Conservation (phyloP, 805 yeast genomes). For the Kluyveromyces lactis region DNA sequence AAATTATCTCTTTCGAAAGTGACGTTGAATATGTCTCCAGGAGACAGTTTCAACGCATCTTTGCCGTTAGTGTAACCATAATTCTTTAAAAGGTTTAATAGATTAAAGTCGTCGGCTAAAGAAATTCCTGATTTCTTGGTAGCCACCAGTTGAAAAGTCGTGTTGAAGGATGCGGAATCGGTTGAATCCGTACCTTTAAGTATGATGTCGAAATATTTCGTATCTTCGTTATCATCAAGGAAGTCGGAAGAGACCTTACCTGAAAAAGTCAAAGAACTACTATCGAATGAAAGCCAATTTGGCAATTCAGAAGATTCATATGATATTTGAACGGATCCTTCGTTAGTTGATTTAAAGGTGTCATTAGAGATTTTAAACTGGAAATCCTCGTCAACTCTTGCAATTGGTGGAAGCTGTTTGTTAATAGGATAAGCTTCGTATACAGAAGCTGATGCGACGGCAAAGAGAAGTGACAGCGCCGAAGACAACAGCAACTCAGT, state of each 20-base stretch:
- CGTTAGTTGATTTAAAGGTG: slow-evolving; percentile 48
- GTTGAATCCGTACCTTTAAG: slow-evolving; percentile 56
- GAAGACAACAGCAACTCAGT: neutral
- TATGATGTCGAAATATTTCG: slow-evolving; percentile 40
- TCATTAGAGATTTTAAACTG: slow-evolving; percentile 58
- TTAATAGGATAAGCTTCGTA: slow-evolving; percentile 30
- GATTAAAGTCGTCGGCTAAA: slow-evolving; percentile 33
- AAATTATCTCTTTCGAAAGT: slow-evolving; percentile 59
- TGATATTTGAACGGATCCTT: slow-evolving; percentile 35
- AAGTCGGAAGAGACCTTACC: slow-evolving; percentile 51
- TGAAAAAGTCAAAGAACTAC: slow-evolving; percentile 45
- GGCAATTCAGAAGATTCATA: slow-evolving; percentile 61
- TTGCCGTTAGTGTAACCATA: slow-evolving; percentile 73
- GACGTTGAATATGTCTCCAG: slow-evolving; percentile 59
- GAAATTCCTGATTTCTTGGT: slow-evolving; percentile 36
- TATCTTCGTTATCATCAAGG: slow-evolving; percentile 32
- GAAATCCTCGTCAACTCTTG: slow-evolving; percentile 56
- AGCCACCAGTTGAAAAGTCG: slow-evolving; percentile 51
- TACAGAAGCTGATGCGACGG: slow-evolving; percentile 11
- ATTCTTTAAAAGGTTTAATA: slow-evolving; percentile 43
- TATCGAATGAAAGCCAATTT: slow-evolving; percentile 70
- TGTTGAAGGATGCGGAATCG: slow-evolving; percentile 38
- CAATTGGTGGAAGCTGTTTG: slow-evolving; percentile 83
- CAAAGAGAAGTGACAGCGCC: neutral
- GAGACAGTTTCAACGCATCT: slow-evolving; percentile 63